Evolutionary conservation across 2,329 filamentous ascomycete genomes (phyloP).

Genomic region (Paraphoma chrysanthemicola): DNA sequence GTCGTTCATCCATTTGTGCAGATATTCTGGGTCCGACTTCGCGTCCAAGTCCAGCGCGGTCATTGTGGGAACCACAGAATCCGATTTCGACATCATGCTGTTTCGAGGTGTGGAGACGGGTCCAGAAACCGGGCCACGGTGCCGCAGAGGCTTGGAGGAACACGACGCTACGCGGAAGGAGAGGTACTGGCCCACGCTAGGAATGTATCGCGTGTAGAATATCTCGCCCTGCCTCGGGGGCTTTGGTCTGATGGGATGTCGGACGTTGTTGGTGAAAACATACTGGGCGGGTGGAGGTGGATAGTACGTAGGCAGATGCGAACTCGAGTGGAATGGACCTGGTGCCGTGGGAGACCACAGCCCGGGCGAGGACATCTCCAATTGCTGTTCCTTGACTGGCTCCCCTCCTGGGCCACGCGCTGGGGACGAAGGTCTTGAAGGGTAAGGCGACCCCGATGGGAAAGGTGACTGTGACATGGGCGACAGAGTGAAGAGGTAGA

Average conservation of each 20-base stretch:
- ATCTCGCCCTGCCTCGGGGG: conserved; percentile 88
- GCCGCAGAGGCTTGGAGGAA: conserved; percentile 67
- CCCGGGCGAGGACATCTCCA: conserved; percentile 41
- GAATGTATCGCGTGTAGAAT: conserved; percentile 88
- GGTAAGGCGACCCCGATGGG: conserved; percentile 57
- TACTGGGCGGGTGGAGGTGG: conserved; percentile 85
- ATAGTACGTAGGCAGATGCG: conserved; percentile 89
- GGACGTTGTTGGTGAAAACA: conserved; percentile 75
- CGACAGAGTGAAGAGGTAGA: conserved; percentile 86
- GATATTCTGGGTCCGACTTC: conserved; percentile 67
- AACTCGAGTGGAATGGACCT: conserved; percentile 80
- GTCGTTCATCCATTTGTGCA: conserved; percentile 89
- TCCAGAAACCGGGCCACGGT: conserved; percentile 63
- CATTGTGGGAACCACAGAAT: conserved; percentile 51
- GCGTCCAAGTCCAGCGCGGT: conserved; percentile 35
- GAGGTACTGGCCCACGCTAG: conserved; percentile 81
- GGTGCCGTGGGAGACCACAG: conserved; percentile 52
- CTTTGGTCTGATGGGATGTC: conserved; percentile 87
- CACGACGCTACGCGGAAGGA: conserved; percentile 85
- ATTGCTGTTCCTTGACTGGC: conserved; percentile 33
- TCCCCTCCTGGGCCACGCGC: conserved; percentile 31
- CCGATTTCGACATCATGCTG: conserved; percentile 56
- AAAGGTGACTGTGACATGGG: conserved; percentile 62
- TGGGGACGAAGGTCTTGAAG: conserved; percentile 61
- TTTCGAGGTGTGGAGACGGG: conserved; percentile 26